A percentile compares a stretch with the other conserved stretches of the same genome.
These are phyloP conservation scores for Esteya vermicola DNA, from an alignment of 2,329 filamentous ascomycete genomes.

Conservation along the genomic window DNA sequence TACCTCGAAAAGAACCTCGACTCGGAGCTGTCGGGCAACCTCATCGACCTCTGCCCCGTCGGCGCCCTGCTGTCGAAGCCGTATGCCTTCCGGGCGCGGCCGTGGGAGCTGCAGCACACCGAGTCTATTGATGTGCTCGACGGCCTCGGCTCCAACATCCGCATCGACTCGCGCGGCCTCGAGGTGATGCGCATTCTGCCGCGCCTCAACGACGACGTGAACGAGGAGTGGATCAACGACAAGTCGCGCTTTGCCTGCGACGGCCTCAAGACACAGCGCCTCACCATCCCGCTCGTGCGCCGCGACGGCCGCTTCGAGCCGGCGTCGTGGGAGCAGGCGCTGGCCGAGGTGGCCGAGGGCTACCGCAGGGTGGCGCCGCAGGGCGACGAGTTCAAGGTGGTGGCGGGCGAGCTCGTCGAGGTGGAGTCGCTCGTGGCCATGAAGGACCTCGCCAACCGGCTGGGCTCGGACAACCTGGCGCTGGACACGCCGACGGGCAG, in stretches of 20 bases:
- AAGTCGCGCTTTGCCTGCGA: conserved; percentile 95
- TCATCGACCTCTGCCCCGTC: conserved; percentile 96
- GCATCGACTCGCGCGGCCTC: conserved; percentile 81
- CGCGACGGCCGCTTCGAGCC: conserved; percentile 84
- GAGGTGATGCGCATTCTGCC: conserved; percentile 94
- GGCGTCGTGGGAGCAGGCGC: conserved; percentile 87
- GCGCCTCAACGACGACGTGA: conserved; percentile 90
- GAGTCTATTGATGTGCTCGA: conserved; percentile 94
- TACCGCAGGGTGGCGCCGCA: conserved; percentile 68
- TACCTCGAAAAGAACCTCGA: conserved; percentile 92
- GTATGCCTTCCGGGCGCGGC: conserved; percentile 90
- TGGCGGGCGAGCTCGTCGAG: conserved; percentile 83
- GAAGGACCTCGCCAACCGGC: conserved; percentile 93
- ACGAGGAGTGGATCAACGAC: conserved; percentile 99
- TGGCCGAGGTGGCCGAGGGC: conserved; percentile 72
- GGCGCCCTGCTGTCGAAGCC: conserved; percentile 94
- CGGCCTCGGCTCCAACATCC: conserved; percentile 84
- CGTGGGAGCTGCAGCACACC: conserved; percentile 93
- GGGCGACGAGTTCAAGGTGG: conserved; percentile 89
- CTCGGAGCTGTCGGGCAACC: conserved; percentile 89
- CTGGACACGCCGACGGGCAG: conserved; percentile 79
- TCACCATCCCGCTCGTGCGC: conserved; percentile 84
- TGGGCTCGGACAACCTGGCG: conserved; percentile 90
- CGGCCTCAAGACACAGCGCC: conserved; percentile 85
- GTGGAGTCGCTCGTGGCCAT: conserved; percentile 88